Base-by-base conservation (phyloP, 2,329 filamentous ascomycete species). In the Tothia fuscella region DNA sequence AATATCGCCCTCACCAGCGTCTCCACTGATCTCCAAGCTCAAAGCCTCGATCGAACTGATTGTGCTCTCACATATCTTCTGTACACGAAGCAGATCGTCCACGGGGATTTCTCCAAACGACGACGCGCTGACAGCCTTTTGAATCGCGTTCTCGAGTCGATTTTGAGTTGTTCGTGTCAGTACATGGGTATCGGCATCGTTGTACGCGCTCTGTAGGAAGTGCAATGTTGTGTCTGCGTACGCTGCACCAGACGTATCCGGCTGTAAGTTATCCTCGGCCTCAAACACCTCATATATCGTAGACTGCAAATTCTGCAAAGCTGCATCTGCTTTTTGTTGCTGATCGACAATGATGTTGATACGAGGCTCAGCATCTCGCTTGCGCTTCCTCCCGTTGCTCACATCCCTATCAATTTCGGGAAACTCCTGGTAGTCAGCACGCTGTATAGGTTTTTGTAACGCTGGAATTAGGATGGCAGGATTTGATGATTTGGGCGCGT, bases 31-130 rank as follows among this genome's bases (percentile, higher is more conserved):
- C 50, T 74, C 80, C 44, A 93, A 63, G 41, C 85, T 79, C 3
- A 81, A 59, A 14, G 71, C 70, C 43, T 82, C 77, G 0, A 78
- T 72, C 42, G 78, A 70, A 52, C 77, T 76, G 33, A 96, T 65
- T 7, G 80, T 74, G 5, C 71, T 70, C 53, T 95, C 86, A 51
- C 85, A 87, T 5, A 96, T 67, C 45, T 78, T 83, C 56, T 93
- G 82, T 7, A 93, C 63, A 26, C 81, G 74, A 40, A 78, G 65
- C 3, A 96, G 65, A 46, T 83, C 72, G 20, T 94, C 84, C 2
- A 86, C 66, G 0, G 87, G 78, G 6, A 91, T 74, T 48, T 78
- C 71, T 13, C 72, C 65, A 48, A 93, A 81, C 43, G 80, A 77
- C 19, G 74, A 76, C 20, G 81, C 68, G 1, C 70, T 66, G 37